These are phyloP conservation scores for Withania somnifera DNA, from an alignment of 305 asterid species.

Conservation along the genomic window DNA sequence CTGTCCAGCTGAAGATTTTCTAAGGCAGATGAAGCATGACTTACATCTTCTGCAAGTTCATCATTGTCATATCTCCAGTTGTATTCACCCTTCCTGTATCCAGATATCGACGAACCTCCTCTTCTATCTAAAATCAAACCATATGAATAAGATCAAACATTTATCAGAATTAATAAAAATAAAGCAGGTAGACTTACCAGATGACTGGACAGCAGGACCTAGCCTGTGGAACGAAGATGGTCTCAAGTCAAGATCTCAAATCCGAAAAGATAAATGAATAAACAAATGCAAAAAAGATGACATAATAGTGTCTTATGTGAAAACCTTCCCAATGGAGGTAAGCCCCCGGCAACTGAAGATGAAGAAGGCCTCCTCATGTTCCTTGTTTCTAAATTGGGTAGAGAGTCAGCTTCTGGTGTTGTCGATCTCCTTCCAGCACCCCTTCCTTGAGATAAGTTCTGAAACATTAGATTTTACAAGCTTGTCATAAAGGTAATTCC, in stretches of 20 bases:
- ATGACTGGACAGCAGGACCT: slow-evolving; percentile 50
- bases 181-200: slow-evolving; percentile 35
- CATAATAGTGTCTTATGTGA: background rate
- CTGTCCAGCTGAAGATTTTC: slow-evolving; percentile 94
- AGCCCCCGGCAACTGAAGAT: slow-evolving; percentile 57
- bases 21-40: slow-evolving; percentile 74
- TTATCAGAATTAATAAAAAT: background rate
- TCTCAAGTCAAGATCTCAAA: slow-evolving; percentile 3
- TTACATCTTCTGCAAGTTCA: slow-evolving; percentile 66
- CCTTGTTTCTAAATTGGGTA: slow-evolving; percentile 47
- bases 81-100: slow-evolving; percentile 86
- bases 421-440: slow-evolving; percentile 52
- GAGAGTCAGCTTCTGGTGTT: slow-evolving; percentile 40
- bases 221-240: slow-evolving; percentile 39
- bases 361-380: slow-evolving; percentile 51
- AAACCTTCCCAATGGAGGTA: slow-evolving; percentile 82
- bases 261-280: background rate
- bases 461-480: slow-evolving; percentile 4
- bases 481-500: background rate
- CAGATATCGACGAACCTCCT: slow-evolving; percentile 85
- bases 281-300: background rate
- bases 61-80: slow-evolving; percentile 76
- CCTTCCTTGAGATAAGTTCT: slow-evolving; percentile 82
- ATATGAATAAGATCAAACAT: background rate
- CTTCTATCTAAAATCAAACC: slow-evolving; percentile 39